These are phyloP conservation scores for Chlorella sp. DNA, from an alignment of 139 green algal species.

Conservation along the genomic window DNA sequence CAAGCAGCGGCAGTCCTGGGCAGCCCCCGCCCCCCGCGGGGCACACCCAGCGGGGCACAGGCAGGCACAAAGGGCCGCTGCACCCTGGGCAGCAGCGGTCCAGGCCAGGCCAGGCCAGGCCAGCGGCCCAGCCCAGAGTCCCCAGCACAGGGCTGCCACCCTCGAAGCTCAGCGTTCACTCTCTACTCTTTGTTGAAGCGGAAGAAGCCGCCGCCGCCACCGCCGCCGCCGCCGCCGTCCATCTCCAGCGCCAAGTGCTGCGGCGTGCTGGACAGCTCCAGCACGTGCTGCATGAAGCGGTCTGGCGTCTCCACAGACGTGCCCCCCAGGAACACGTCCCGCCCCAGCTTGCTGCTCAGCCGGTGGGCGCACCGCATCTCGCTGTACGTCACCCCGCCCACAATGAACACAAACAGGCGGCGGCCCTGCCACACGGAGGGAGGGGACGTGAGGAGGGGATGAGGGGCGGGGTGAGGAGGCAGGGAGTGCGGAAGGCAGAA, in stretches of 20 bases:
- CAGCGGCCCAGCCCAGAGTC: no score
- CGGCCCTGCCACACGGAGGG: constrained; percentile 22
- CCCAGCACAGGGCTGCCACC: no score
- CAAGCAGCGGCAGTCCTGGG: no score
- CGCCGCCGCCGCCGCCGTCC: constrained; percentile 46
- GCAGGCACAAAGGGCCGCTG: no score
- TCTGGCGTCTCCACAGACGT: constrained; percentile 78
- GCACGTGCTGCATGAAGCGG: constrained; percentile 71
- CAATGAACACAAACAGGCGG: constrained; percentile 87
- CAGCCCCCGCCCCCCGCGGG: no score
- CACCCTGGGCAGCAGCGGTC: no score
- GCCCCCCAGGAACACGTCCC: constrained; percentile 85
- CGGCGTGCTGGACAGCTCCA: constrained; percentile 26
- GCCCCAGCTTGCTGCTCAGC: constrained; percentile 58
- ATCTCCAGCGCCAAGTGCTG: constrained; percentile 31
- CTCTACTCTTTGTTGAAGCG: background rate
- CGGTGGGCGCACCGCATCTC: constrained; percentile 90
- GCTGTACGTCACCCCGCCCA: constrained; percentile 84
- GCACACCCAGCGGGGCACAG: no score
- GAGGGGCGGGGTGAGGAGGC: no score
- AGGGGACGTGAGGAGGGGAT: background rate
- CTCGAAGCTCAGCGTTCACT: no score
- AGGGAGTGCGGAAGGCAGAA: no score
- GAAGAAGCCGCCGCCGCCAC: constrained; percentile 30
- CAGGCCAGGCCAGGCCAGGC: no score